Percentiles rank a stretch among this genome's conserved stretches.
Conservation (phyloP, 75 land plant genomes). For the Ceratopteris richardii region DNA sequence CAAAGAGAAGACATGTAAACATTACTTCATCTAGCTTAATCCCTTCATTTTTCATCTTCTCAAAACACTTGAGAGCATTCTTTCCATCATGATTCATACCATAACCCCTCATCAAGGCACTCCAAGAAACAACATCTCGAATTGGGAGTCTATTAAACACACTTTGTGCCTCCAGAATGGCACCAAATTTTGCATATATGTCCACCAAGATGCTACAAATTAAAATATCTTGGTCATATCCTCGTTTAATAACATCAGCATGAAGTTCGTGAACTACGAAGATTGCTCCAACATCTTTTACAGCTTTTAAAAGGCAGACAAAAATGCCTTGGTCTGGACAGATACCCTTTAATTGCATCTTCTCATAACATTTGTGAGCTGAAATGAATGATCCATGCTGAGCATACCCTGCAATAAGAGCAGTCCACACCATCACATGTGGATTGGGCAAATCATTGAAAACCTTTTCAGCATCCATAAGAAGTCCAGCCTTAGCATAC, state of each 20-base stretch:
- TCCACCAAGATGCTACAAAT: slow-evolving; percentile 42
- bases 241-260: slow-evolving; percentile 36
- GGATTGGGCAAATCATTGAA: slow-evolving; percentile 22
- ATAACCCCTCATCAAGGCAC: slow-evolving; percentile 47
- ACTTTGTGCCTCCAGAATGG: slow-evolving; percentile 26
- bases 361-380: slow-evolving; percentile 23
- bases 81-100: slow-evolving; percentile 40
- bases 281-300: slow-evolving; percentile 43
- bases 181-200: slow-evolving; percentile 25
- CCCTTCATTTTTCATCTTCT: slow-evolving; percentile 26
- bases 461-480: slow-evolving; percentile 28
- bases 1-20: slow-evolving; percentile 39
- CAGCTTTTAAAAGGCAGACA: slow-evolving; percentile 52
- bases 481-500: slow-evolving; percentile 49
- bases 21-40: slow-evolving; percentile 38
- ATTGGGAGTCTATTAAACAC: slow-evolving; percentile 37
- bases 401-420: slow-evolving; percentile 47
- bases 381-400: slow-evolving; percentile 33
- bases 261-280: slow-evolving; percentile 55
- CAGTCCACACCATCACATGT: slow-evolving; percentile 47
- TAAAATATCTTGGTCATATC: slow-evolving; percentile 22
- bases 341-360: slow-evolving; percentile 34
- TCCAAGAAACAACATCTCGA: slow-evolving; percentile 43
- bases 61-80: slow-evolving; percentile 43
- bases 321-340: slow-evolving; percentile 46